These are phyloP conservation scores for Trichodelitschia bisporula DNA, from an alignment of 495 filamentous ascomycete genomes.

Conservation along the genomic window DNA sequence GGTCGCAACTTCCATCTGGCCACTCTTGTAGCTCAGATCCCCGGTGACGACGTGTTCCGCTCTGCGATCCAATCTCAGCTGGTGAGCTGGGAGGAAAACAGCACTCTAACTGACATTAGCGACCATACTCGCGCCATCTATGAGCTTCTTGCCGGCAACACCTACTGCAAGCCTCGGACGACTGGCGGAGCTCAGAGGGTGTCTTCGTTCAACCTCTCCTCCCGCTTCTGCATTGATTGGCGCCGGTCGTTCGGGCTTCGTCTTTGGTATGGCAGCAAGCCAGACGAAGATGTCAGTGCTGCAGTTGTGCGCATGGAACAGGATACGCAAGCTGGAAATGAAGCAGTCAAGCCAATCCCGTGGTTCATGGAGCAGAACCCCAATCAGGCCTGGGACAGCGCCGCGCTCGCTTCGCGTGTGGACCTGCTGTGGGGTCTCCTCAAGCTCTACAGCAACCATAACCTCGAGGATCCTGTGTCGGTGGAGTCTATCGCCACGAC, in stretches of 20 bases:
- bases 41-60: slow-evolving; percentile 36
- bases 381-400: slow-evolving; percentile 23
- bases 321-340: slow-evolving; percentile 33
- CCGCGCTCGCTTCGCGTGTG: slow-evolving; percentile 29
- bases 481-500: slow-evolving; percentile 32
- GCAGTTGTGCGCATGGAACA: slow-evolving; percentile 44
- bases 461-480: slow-evolving; percentile 19
- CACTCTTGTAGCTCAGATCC: slow-evolving; percentile 58
- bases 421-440: slow-evolving; percentile 72
- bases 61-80: slow-evolving; percentile 49
- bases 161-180: slow-evolving; percentile 53
- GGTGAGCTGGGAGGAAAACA: slow-evolving; percentile 55
- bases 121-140: slow-evolving; percentile 71
- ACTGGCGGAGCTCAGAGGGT: slow-evolving; percentile 16
- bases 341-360: slow-evolving; percentile 32
- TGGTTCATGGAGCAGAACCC: slow-evolving; percentile 32
- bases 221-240: slow-evolving; percentile 74
- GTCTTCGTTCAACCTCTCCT: slow-evolving; percentile 50
- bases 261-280: slow-evolving; percentile 55
- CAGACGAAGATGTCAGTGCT: slow-evolving; percentile 37
- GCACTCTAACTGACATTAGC: slow-evolving; percentile 64
- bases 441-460: slow-evolving; percentile 35
- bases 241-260: slow-evolving; percentile 75
- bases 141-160: slow-evolving; percentile 68
- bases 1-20: slow-evolving; percentile 58